Evolutionary conservation across 2,329 filamentous ascomycete species (phyloP).

Genomic region (Colletotrichum caudatum): DNA sequence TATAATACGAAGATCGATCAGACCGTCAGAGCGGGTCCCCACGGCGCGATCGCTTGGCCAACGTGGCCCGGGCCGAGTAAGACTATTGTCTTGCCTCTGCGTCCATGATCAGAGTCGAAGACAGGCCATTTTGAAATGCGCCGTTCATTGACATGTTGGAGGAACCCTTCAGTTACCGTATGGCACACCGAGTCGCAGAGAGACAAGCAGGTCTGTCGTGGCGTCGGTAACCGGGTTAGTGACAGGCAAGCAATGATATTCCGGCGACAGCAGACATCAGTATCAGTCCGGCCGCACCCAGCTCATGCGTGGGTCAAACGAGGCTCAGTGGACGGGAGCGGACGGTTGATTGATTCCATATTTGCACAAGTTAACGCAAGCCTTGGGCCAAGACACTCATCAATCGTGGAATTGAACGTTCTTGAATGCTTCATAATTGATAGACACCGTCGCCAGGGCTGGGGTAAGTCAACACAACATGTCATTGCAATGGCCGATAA

Average conservation of each 20-base stretch:
- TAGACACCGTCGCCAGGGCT: neutral
- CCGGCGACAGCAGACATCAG: conserved; percentile 43
- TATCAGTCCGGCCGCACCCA: conserved; percentile 49
- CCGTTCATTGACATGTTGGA: conserved; percentile 43
- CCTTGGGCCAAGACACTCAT: conserved; percentile 28
- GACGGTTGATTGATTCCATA: conserved; percentile 56
- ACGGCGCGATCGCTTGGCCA: conserved; percentile 52
- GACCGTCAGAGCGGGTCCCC: conserved; percentile 64
- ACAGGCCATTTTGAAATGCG: conserved; percentile 44
- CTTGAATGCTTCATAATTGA: neutral
- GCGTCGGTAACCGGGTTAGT: conserved; percentile 55
- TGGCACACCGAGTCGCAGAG: conserved; percentile 46
- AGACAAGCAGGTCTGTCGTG: conserved; percentile 51
- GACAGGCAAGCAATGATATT: conserved; percentile 45
- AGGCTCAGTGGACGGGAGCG: conserved; percentile 59
- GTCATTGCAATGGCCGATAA: neutral
- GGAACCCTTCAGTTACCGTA: conserved; percentile 48
- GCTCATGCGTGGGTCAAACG: conserved; percentile 49
- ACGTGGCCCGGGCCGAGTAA: conserved; percentile 56
- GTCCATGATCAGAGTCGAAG: conserved; percentile 52
- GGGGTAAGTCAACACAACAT: too few species aligned
- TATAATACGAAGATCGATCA: conserved; percentile 67
- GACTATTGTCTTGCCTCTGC: conserved; percentile 49
- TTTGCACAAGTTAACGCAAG: conserved; percentile 49
- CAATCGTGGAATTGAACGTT: neutral